phyloP scores from a whole-genome alignment of 441 rosid species.

The Adansonia rubrostipa region DNA sequence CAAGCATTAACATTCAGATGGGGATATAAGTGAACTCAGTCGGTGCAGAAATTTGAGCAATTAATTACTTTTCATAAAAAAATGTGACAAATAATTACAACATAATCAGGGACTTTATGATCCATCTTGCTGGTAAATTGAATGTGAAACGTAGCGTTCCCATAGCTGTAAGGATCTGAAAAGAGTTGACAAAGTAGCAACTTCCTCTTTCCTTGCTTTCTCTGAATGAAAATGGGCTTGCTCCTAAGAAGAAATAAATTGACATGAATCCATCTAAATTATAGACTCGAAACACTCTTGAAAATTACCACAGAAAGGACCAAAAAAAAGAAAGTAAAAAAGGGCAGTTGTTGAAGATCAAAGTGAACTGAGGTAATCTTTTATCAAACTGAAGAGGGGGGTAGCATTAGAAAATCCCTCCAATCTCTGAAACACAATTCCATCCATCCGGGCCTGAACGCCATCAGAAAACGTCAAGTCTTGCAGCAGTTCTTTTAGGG shows the following conservation, averaged over 20 bases:
- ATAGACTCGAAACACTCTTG: background rate
- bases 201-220: background rate
- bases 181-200: background rate
- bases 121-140: background rate
- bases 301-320: background rate
- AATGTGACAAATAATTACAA: background rate
- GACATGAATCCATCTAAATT: background rate
- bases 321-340: background rate
- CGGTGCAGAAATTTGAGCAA: background rate
- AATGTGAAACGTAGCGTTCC: background rate
- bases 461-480: constrained; percentile 62
- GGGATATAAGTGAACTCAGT: background rate
- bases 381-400: constrained; percentile 60
- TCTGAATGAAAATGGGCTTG: background rate
- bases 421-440: constrained; percentile 75
- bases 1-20: background rate
- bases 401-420: constrained; percentile 57
- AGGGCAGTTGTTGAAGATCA: constrained; percentile 20
- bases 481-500: constrained; percentile 59
- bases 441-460: constrained; percentile 93
- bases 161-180: background rate
- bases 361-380: constrained; percentile 78
- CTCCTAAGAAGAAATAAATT: background rate
- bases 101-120: background rate
- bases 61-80: background rate